Percentiles rank a stretch among this genome's conserved stretches.
These are phyloP conservation scores for Licmophora abbreviata DNA, from an alignment of 108 stramenopile species.

Conservation along the genomic window DNA sequence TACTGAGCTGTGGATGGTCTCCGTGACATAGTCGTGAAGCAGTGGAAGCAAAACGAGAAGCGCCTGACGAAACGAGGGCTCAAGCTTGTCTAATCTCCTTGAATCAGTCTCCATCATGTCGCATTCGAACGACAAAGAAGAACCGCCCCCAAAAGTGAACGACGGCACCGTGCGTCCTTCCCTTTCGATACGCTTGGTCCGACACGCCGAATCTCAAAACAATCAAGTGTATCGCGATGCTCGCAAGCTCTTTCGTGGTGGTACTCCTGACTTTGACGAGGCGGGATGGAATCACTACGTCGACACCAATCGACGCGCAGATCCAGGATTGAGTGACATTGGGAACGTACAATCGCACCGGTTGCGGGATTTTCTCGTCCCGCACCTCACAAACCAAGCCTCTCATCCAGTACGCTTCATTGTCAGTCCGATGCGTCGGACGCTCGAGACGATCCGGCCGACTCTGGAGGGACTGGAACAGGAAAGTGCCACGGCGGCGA, in stretches of 20 bases:
- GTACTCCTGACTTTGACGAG: constrained; percentile 53
- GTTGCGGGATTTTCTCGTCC: constrained; percentile 39
- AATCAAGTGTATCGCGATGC: constrained; percentile 40
- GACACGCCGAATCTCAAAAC: constrained; percentile 48
- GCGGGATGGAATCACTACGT: constrained; percentile 58
- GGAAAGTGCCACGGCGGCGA: neutral
- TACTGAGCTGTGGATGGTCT: too few species aligned
- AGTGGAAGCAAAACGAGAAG: too few species aligned
- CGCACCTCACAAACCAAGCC: constrained; percentile 48
- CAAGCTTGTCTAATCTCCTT: too few species aligned
- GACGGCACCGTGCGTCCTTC: constrained; percentile 21
- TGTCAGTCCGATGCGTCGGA: constrained; percentile 66
- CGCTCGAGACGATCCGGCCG: constrained; percentile 57
- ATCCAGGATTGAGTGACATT: constrained; percentile 43
- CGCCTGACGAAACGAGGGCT: too few species aligned
- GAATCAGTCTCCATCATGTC: too few species aligned
- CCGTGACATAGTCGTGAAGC: too few species aligned
- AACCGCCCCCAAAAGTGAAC: too few species aligned
- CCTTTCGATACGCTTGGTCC: constrained; percentile 50
- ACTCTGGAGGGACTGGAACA: constrained; percentile 30
- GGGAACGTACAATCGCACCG: constrained; percentile 44
- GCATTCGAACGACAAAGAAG: too few species aligned
- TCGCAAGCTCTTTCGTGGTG: constrained; percentile 31
- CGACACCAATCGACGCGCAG: constrained; percentile 38
- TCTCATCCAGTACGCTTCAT: constrained; percentile 49